Base-by-base conservation (phyloP, 2,329 filamentous ascomycete genomes). In the Blastomyces percursus region DNA sequence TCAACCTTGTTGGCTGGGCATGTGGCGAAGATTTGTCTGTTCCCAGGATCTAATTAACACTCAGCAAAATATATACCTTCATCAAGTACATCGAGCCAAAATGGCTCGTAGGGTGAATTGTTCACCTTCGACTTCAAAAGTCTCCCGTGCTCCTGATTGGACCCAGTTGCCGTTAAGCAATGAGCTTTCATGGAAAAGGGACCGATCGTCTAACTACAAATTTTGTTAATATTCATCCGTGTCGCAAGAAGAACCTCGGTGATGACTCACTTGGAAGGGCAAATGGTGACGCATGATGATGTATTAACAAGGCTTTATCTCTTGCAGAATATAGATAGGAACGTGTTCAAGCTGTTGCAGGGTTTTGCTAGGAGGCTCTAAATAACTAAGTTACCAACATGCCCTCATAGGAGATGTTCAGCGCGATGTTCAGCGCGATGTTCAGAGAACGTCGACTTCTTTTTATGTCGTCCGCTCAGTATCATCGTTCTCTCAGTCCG, bases 121-220 rank as follows among this genome's bases (percentile, higher is more conserved):
- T 48, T 48, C 46, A 48, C 68, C 59, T 56, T 56, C 52, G 16
- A 56, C 35, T 32, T 56, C 52, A 56, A 56, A 56, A 1, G 52
- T 56, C 12, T 56, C 52, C 21, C 32, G 30, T 5, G 52, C 30
- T 56, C 52, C n/a, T 12, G 52, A 56, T 56, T 56, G 52, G 35
- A 56, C 52, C 52, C 52, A 56, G 12, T 56, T 56, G 52, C 52
- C 52, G 16, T 56, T 56, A 7, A 56, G 52, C 52, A 56, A 56
- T 56, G 52, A 56, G 24, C 24, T 56, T 21, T 56, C 52, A 14
- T 56, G 52, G 16, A 56, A 56, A 19, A 56, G 52, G 11, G 52
- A 24, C 52, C n/a, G 30, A 32, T 56, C 52, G 52, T 56, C 24
- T 27, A 56, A 56, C 52, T 56, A 21, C 52, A 56, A 56, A 21